Evolutionary conservation across 1,139 yeast genomes (phyloP).

Genomic region (Blastobotrys elegans): DNA sequence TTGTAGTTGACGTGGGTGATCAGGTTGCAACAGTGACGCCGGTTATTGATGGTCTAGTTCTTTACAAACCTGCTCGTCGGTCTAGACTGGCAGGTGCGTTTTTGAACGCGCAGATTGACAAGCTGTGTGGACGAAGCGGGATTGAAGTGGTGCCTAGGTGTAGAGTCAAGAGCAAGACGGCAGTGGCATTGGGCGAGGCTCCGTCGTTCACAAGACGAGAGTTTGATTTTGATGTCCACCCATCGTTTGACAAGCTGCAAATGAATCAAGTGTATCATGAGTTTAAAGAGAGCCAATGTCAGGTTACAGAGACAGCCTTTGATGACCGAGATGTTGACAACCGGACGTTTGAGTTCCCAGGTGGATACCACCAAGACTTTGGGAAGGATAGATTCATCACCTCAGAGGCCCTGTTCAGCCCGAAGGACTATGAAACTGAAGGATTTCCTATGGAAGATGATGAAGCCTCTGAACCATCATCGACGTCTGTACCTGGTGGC

Average conservation of each 20-base stretch:
- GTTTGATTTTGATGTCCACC: slow-evolving; percentile 3
- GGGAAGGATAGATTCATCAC: slow-evolving; percentile 60
- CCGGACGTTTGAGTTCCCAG: slow-evolving; percentile 72
- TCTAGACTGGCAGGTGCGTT: slow-evolving; percentile 37
- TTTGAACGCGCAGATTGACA: slow-evolving; percentile 29
- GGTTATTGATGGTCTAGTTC: slow-evolving; percentile 85
- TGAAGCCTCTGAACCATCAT: slow-evolving; percentile 16
- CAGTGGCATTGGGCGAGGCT: slow-evolving; percentile 32
- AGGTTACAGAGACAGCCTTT: slow-evolving; percentile 33
- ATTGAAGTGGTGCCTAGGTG: slow-evolving; percentile 34
- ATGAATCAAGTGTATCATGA: slow-evolving; percentile 43
- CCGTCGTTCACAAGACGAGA: slow-evolving; percentile 24
- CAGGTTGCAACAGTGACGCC: slow-evolving; percentile 83
- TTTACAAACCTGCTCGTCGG: slow-evolving; percentile 43
- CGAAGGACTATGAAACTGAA: slow-evolving; percentile 33
- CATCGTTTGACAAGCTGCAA: slow-evolving; percentile 28
- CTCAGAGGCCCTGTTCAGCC: slow-evolving; percentile 70
- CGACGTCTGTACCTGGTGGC: too few relatives aligned
- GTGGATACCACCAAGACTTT: slow-evolving; percentile 51
- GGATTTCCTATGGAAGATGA: slow-evolving; percentile 15
- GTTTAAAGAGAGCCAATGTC: slow-evolving; percentile 55
- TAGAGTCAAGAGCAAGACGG: slow-evolving; percentile 29
- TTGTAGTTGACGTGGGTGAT: slow-evolving; percentile 91
- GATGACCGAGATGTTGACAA: slow-evolving; percentile 9
- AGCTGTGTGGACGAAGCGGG: slow-evolving; percentile 21